A percentile compares a stretch with the other conserved stretches of the same genome.
Evolutionary conservation across 352 stramenopile genomes (phyloP).

Genomic region (Pythium scleroteichum): DNA sequence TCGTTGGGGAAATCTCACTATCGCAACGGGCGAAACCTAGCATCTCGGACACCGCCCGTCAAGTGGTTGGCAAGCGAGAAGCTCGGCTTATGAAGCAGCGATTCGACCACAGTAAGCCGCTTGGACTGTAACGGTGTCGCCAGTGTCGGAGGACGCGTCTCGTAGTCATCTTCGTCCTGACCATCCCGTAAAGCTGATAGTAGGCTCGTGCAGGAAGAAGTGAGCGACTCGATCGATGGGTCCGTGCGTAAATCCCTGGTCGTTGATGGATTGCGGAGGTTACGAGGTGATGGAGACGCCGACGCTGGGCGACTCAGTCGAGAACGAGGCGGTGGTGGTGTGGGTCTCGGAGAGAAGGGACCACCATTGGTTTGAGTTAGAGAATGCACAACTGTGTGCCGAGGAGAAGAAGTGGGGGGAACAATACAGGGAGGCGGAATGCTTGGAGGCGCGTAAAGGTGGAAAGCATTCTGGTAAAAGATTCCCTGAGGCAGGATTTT

Average conservation of each 20-base stretch:
- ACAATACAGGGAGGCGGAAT: conserved; percentile 26
- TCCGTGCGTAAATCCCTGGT: no score
- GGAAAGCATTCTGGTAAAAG: conserved; percentile 35
- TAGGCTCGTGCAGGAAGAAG: conserved; percentile 15
- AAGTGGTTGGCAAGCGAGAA: conserved; percentile 24
- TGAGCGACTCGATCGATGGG: neutral
- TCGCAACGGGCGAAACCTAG: neutral
- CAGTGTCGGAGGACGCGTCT: conserved; percentile 4
- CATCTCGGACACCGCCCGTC: neutral
- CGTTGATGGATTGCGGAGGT: neutral
- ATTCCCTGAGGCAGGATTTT: conserved; percentile 19
- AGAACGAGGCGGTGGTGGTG: neutral
- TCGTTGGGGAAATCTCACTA: neutral
- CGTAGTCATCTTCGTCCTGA: conserved; percentile 5
- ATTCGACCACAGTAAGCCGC: conserved; percentile 12
- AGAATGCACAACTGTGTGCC: conserved; percentile 4
- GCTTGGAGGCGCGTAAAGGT: conserved; percentile 22
- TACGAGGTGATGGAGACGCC: conserved; percentile 10
- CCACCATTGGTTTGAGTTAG: neutral
- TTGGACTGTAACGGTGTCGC: conserved; percentile 7
- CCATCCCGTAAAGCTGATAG: conserved; percentile 17
- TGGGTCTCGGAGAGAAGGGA: neutral
- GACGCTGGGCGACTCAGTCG: neutral
- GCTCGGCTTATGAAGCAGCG: conserved; percentile 22
- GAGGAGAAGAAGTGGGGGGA: conserved; percentile 7